These are phyloP conservation scores for Paramecium biaurelia DNA, from an alignment of 73 alveolate genomes.

Conservation along the genomic window DNA sequence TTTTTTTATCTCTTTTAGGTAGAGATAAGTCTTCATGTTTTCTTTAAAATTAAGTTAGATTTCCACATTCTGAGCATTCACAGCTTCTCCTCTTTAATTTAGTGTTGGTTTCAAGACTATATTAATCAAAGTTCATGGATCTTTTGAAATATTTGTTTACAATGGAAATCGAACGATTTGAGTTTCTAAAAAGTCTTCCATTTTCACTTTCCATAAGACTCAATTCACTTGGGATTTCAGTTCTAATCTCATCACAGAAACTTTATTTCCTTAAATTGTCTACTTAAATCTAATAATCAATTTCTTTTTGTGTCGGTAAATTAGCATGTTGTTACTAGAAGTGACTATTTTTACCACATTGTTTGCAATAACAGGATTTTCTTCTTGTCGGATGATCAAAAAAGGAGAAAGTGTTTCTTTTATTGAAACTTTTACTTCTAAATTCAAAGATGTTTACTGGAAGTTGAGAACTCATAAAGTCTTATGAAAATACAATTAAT, in stretches of 20 bases:
- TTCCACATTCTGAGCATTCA: conserved; percentile 45
- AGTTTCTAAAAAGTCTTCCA: conserved; percentile 2
- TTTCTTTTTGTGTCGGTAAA: neutral
- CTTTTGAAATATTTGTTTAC: neutral
- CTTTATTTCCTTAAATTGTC: neutral
- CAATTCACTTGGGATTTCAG: conserved; percentile 3
- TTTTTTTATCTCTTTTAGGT: neutral
- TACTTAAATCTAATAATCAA: neutral
- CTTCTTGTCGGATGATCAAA: neutral
- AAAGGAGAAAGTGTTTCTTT: neutral
- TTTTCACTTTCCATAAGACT: conserved; percentile 2
- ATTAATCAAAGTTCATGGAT: neutral
- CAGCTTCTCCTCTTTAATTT: conserved; percentile 8
- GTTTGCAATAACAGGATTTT: neutral
- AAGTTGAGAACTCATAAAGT: neutral
- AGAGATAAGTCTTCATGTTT: conserved; percentile 6
- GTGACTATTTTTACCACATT: neutral
- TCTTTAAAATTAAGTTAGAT: neutral
- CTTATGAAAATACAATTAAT: neutral
- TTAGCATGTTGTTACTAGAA: neutral
- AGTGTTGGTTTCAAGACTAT: neutral
- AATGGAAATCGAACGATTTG: neutral
- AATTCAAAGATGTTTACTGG: neutral
- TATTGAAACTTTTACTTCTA: neutral
- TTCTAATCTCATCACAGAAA: neutral